Evolutionary conservation across 345 rosid species (phyloP).

Genomic region (Zanthoxylum bungeanum): DNA sequence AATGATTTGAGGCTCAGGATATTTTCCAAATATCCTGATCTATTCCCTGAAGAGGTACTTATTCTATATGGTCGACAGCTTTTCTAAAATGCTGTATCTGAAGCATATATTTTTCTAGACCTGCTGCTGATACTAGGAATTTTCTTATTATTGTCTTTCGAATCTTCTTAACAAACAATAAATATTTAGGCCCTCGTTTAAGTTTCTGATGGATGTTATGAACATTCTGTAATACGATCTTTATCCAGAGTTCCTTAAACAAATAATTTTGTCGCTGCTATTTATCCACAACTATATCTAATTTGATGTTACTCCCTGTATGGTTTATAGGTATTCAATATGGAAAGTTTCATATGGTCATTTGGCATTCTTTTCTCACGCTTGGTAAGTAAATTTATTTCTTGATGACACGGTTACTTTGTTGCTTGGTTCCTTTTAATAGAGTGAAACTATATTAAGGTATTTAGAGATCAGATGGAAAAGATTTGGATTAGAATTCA

Average conservation of each 20-base stretch:
- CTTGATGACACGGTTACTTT: not conserved
- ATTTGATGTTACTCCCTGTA: conserved; percentile 16
- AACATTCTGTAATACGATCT: not conserved
- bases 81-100: conserved; percentile 6
- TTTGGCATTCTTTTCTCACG: conserved; percentile 96
- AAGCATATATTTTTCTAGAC: not conserved
- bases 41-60: conserved; percentile 88
- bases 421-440: not conserved
- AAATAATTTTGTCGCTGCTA: not conserved
- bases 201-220: conserved; percentile 2
- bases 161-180: not conserved
- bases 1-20: conserved; percentile 73
- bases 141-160: not conserved
- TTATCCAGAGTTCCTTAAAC: not conserved
- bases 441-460: not conserved
- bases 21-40: conserved; percentile 81
- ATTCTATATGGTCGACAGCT: not conserved
- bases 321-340: conserved; percentile 67
- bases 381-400: conserved; percentile 58
- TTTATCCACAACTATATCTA: not conserved
- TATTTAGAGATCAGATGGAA: not conserved
- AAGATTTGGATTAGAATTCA: not conserved
- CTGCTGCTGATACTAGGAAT: not conserved
- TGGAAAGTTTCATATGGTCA: conserved; percentile 93
- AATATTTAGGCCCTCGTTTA: not conserved